These are phyloP conservation scores for Plenodomus tracheiphilus DNA, from an alignment of 2,329 filamentous ascomycete genomes.

Conservation along the genomic window DNA sequence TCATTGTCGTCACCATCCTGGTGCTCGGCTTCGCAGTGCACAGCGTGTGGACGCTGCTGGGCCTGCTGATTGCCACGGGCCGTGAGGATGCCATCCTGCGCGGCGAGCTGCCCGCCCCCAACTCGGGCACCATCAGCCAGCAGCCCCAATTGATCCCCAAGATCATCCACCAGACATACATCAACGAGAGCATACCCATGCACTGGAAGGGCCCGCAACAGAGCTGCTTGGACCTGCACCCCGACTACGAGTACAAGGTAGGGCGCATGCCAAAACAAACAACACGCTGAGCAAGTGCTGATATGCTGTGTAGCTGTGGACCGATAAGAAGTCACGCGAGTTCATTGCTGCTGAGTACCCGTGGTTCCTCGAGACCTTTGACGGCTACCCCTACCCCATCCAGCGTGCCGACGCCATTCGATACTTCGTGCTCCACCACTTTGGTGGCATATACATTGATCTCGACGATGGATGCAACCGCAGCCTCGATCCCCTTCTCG, in stretches of 20 bases:
- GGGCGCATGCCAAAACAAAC: conserved; percentile 7
- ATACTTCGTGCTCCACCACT: conserved; percentile 77
- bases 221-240: conserved; percentile 68
- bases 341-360: conserved; percentile 76
- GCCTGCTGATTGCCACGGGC: conserved; percentile 70
- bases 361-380: conserved; percentile 76
- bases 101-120: conserved; percentile 67
- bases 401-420: conserved; percentile 78
- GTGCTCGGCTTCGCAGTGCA: conserved; percentile 67
- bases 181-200: conserved; percentile 68
- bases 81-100: conserved; percentile 67
- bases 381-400: conserved; percentile 73
- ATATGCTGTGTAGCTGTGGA: conserved; percentile 66
- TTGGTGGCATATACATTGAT: conserved; percentile 80
- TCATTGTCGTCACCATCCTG: conserved; percentile 66
- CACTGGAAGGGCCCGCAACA: conserved; percentile 68
- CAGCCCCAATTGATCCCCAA: conserved; percentile 69
- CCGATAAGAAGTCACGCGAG: conserved; percentile 67
- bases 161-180: conserved; percentile 78
- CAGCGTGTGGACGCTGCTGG: conserved; percentile 71
- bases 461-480: conserved; percentile 74
- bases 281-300: conserved; percentile 19
- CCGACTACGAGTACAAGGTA: conserved; percentile 74
- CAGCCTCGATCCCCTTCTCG: conserved; percentile 67
- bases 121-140: conserved; percentile 61